Percentiles rank a stretch among this genome's conserved stretches.
Evolutionary conservation across 2,329 filamentous ascomycete genomes (phyloP).

Genomic region (Fusarium stilboides): DNA sequence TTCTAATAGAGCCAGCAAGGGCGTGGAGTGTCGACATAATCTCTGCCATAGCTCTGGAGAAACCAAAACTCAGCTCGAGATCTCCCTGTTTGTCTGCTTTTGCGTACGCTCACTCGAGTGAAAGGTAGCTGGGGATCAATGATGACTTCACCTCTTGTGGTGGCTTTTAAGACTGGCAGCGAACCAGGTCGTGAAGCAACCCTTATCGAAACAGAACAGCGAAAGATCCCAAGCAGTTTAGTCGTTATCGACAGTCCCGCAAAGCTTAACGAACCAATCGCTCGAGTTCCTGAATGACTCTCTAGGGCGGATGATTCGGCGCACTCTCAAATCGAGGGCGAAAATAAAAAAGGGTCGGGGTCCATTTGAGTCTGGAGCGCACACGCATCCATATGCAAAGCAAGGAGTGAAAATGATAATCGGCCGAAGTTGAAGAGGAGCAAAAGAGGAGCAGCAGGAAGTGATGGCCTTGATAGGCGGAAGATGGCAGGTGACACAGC

Average conservation of each 20-base stretch:
- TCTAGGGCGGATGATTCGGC: slow-evolving; percentile 17
- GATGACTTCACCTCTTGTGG: slow-evolving; percentile 4
- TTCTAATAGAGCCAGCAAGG: background rate
- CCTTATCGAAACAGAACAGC: slow-evolving; percentile 34
- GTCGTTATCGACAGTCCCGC: slow-evolving; percentile 28
- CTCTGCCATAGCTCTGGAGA: background rate
- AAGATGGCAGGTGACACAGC: slow-evolving; percentile 27
- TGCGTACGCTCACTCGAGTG: slow-evolving; percentile 22
- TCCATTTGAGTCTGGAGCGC: slow-evolving; percentile 44
- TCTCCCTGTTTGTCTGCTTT: background rate
- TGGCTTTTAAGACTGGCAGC: slow-evolving; percentile 1
- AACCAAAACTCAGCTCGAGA: background rate
- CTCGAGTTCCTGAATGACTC: slow-evolving; percentile 18
- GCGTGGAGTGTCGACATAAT: slow-evolving; percentile 1
- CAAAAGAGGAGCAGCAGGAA: slow-evolving; percentile 33
- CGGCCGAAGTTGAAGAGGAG: slow-evolving; percentile 20
- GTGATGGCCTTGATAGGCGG: slow-evolving; percentile 15
- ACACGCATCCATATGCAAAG: slow-evolving; percentile 37
- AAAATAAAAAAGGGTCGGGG: slow-evolving; percentile 28
- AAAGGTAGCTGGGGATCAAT: slow-evolving; percentile 22
- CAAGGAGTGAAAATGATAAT: slow-evolving; percentile 23
- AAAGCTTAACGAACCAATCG: slow-evolving; percentile 38
- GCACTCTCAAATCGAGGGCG: slow-evolving; percentile 22
- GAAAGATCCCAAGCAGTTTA: slow-evolving; percentile 1
- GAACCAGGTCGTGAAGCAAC: slow-evolving; percentile 22